Conservation (phyloP, 192 early-diverging fungal species). For the Gaertneriomyces semiglobifer region DNA sequence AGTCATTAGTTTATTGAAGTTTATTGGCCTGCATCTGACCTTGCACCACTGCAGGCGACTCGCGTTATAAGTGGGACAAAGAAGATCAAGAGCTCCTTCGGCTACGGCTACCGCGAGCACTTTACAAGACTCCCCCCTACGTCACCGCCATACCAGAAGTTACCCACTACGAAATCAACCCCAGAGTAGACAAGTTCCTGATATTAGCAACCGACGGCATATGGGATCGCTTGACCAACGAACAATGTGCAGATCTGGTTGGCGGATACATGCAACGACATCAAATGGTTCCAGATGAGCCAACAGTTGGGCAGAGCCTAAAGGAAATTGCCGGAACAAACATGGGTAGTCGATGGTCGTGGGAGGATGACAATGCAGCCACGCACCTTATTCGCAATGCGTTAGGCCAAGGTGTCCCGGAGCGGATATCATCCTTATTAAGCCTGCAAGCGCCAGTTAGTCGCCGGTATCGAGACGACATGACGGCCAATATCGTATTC, state of each 20-base stretch:
- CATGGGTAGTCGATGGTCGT: conserved; percentile 14
- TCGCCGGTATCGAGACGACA: conserved; percentile 48
- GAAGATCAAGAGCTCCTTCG: conserved; percentile 26
- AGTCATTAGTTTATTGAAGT: conserved; percentile 6
- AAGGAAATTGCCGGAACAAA: conserved; percentile 16
- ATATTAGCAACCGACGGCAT: conserved; percentile 50
- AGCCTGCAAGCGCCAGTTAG: conserved; percentile 42
- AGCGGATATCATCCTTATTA: conserved; percentile 31
- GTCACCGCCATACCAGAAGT: conserved; percentile 50
- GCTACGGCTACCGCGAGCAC: conserved; percentile 17
- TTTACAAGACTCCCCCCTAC: conserved; percentile 50
- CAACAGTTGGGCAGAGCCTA: conserved; percentile 4
- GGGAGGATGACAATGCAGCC: conserved; percentile 40
- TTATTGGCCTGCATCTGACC: not conserved
- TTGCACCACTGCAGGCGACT: conserved; percentile 31
- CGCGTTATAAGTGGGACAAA: conserved; percentile 48
- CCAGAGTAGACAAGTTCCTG: conserved; percentile 38
- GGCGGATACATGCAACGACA: conserved; percentile 33
- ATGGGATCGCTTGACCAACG: conserved; percentile 41
- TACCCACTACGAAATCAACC: conserved; percentile 34
- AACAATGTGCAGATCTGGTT: conserved; percentile 36
- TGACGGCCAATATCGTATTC: conserved; percentile 50
- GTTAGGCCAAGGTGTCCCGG: conserved; percentile 31
- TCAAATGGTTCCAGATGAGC: conserved; percentile 18
- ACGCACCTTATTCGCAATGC: conserved; percentile 50